Base-by-base conservation (phyloP, 78 protist species). In the Paratrimastix pyriformis region DNA sequence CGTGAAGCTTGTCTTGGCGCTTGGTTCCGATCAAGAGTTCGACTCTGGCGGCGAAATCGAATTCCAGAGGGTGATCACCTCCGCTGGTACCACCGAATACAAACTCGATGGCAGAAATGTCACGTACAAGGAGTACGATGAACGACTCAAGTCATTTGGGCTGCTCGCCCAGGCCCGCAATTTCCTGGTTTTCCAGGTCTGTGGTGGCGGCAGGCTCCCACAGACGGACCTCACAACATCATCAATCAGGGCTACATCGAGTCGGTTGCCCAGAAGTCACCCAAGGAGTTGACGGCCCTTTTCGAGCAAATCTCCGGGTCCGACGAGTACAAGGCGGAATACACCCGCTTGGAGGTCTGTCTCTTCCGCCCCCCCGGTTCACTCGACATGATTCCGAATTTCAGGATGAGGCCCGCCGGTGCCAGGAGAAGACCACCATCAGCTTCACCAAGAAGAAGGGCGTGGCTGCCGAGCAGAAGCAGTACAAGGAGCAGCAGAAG, bases 141-240 rank as follows among this genome's bases (percentile, higher is more conserved):
- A 32, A 13, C 3, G 2, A 29, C 86, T 96, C 50, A 0, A 46
- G 33, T 7, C 3, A 15, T 8, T 82, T 29, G 74, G 72, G 15
- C 38, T 95, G 7, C 40, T 83, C 55, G 83, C 85, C 30, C 62
- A 78, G 7, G 83, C 93, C 0, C 72, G 81, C n/a, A 91, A 90
- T 70, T 94, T 93, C 50, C 88, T 94, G 50, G 93, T 94, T 2
- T 91, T 92, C 77, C 91, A 89, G 74, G 69, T 62, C 35, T 2
- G 37, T 1, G 43, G 52, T 33, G 6, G n/a, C n/a, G n/a, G n/a
- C 64, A 5, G n/a, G 42, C 30, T 5, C 35, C 30, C 11, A 3
- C 30, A 32, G 42, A 5, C 3, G 35, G 35, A 3, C 11, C 64
- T n/a, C 64, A 57, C 13, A 30, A 8, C 30, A 3, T 84, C 68